These are phyloP conservation scores for Ophiorrhiza pumila DNA, from an alignment of 257 asterid species.

Conservation along the genomic window DNA sequence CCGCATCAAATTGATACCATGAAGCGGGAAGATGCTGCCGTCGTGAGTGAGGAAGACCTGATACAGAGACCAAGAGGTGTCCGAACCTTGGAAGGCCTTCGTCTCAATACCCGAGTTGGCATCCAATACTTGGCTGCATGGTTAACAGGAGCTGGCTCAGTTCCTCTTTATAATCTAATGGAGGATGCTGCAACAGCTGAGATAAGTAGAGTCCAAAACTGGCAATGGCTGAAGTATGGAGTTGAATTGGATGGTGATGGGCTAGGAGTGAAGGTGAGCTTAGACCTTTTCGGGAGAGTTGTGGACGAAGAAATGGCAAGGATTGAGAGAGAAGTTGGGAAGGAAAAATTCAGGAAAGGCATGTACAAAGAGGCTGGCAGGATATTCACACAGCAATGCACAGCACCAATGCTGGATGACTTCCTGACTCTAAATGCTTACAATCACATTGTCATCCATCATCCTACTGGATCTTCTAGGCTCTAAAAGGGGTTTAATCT, in stretches of 20 bases:
- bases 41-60: constrained; percentile 59
- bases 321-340: constrained; percentile 77
- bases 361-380: constrained; percentile 77
- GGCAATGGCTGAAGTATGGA: constrained; percentile 89
- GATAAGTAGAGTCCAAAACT: constrained; percentile 92
- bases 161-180: constrained; percentile 95
- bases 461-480: constrained; percentile 49
- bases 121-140: constrained; percentile 90
- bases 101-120: constrained; percentile 87
- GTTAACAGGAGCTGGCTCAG: constrained; percentile 84
- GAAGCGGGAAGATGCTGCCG: constrained; percentile 59
- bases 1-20: constrained; percentile 64
- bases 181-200: constrained; percentile 99
- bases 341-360: constrained; percentile 65
- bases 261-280: constrained; percentile 63
- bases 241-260: constrained; percentile 87
- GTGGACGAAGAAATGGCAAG: constrained; percentile 93
- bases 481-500: constrained; percentile 37
- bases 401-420: constrained; percentile 60
- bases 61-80: constrained; percentile 68
- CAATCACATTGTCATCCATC: constrained; percentile 59
- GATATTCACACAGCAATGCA: constrained; percentile 79
- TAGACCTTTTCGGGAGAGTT: constrained; percentile 73
- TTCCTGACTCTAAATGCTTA: constrained; percentile 86
- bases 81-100: constrained; percentile 86